Evolutionary conservation across 2,329 filamentous ascomycete genomes (phyloP), one percentile per base, ranked within the genome.

Genomic region (Aspergillus arachidicola): DNA sequence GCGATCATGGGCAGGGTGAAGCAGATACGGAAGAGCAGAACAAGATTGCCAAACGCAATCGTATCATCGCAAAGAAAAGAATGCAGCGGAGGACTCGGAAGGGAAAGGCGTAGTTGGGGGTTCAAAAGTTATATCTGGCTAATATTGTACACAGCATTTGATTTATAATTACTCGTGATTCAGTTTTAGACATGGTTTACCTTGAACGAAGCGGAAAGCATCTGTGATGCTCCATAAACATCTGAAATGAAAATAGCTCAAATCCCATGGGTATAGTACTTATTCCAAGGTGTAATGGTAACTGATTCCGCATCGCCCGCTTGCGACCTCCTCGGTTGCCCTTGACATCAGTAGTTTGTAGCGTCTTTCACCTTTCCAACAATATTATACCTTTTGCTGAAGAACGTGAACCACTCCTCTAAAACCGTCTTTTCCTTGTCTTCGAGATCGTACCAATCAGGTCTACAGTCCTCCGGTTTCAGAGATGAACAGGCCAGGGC

Each of bases 361-460:
- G 77, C 77, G 56, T 73, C 77, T 66, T 77, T 69, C 10, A 82
- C 79, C 71, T 80, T 81, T 50, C 81, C 81, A 46, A 82, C 80
- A 59, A 98, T 86, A 72, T 97, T 98, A 82, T 99, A 99, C 62
- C 95, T 86, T 83, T 98, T 99, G 69, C 91, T 92, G 80, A 99
- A 99, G 81, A 96, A 99, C 2, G 91, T 96, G 67, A 90, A 88
- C 95, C 95, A 99, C 78, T 99, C 95, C 59, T 94, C 86, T 65
- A 99, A 81, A 3, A 91, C 89, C 30, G 87, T 87, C 82, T 95
- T 92, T 77, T 97, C 89, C 79, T 95, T 93, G 26, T 96, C 93
- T 16, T 85, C 83, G 58, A 99, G 83, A 72, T 93, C 91, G 62
- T 90, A 84, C 91, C 92, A 98, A 57, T 97, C 90, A 2, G 95